Conservation (phyloP, 148 eudicot genomes). For the Polygonum aviculare region DNA sequence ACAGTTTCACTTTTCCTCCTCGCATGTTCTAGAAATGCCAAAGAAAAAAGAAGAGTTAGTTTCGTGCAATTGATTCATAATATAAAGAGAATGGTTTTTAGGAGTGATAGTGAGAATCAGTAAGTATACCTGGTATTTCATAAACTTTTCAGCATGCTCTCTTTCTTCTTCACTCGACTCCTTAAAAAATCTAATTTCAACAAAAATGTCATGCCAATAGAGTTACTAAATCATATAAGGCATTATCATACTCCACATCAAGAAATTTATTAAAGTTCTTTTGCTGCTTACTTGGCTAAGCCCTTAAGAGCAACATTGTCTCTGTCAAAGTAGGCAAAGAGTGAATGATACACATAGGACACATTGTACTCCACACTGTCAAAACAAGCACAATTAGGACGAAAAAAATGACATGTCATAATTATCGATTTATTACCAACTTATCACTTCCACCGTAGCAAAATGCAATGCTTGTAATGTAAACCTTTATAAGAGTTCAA, state of each 20-base stretch:
- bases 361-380: constrained; percentile 87
- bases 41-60: not conserved
- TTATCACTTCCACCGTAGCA: not conserved
- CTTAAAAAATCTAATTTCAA: constrained; percentile 52
- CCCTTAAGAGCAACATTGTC: constrained; percentile 84
- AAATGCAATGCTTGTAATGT: not conserved
- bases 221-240: not conserved
- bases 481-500: not conserved
- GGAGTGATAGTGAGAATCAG: not conserved
- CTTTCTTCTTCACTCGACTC: constrained; percentile 88
- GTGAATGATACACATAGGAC: constrained; percentile 78
- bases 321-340: constrained; percentile 79
- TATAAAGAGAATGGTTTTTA: not conserved
- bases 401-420: not conserved
- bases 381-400: not conserved
- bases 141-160: constrained; percentile 80
- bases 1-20: constrained; percentile 75
- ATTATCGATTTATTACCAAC: not conserved
- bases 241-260: not conserved
- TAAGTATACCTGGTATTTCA: constrained; percentile 65
- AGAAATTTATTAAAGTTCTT: not conserved
- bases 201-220: not conserved
- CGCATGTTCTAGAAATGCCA: constrained; percentile 51
- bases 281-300: constrained; percentile 60
- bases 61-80: not conserved